A percentile compares a stretch with the other conserved stretches of the same genome.
Evolutionary conservation across 257 asterid genomes (phyloP).

Genomic region (Capsicum pubescens): DNA sequence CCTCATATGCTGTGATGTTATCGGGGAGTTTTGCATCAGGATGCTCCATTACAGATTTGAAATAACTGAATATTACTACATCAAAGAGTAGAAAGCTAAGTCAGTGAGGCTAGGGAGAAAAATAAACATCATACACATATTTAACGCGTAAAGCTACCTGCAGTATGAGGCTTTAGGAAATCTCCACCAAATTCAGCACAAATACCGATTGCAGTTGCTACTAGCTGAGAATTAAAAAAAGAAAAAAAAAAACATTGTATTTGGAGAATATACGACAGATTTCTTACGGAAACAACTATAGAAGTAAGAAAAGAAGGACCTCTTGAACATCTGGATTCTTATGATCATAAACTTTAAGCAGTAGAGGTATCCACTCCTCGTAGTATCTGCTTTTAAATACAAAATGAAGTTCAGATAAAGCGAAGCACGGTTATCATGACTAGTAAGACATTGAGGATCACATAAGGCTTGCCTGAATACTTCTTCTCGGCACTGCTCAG

Average conservation of each 20-base stretch:
- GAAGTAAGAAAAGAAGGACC: neutral
- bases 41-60: neutral
- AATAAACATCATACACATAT: neutral
- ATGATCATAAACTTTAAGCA: neutral
- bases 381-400: neutral
- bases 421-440: neutral
- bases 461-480: conserved; percentile 18
- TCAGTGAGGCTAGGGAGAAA: neutral
- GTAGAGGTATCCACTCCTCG: conserved; percentile 9
- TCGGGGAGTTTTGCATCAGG: too few relatives aligned
- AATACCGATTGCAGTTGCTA: neutral
- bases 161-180: neutral
- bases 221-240: neutral
- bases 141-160: neutral
- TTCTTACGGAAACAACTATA: neutral
- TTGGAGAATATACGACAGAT: neutral
- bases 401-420: neutral
- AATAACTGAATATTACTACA: neutral
- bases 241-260: neutral
- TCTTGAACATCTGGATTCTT: conserved; percentile 3
- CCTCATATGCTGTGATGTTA: neutral
- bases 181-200: conserved; percentile 26
- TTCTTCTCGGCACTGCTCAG: conserved; percentile 32
- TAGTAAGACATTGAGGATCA: neutral
- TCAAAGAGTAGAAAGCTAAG: neutral